Percentiles rank a stretch among this genome's conserved stretches.
phyloP scores from a whole-genome alignment of 768 basidiomycete species.

The Thelephora ganbajun region DNA sequence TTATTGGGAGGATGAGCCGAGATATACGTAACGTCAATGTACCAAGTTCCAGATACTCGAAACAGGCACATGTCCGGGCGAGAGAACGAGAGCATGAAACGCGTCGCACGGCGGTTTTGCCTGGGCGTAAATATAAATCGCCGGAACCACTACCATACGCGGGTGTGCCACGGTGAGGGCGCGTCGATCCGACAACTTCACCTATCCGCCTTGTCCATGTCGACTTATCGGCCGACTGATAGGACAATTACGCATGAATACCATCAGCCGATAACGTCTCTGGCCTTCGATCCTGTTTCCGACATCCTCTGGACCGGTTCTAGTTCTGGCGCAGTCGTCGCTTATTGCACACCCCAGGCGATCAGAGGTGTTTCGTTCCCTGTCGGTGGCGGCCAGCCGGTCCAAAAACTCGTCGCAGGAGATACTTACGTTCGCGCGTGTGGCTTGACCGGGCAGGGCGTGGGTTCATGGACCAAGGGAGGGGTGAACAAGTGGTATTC shows the following conservation, averaged over 20 bases:
- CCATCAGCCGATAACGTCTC: conserved; percentile 47
- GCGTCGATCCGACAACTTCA: no score
- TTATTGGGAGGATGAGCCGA: no score
- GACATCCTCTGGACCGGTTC: conserved; percentile 84
- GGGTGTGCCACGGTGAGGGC: no score
- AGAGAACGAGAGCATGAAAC: no score
- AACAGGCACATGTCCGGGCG: no score
- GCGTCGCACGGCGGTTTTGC: no score
- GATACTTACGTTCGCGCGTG: conserved; percentile 67
- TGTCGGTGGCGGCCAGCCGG: conserved; percentile 51
- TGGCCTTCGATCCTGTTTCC: conserved; percentile 84
- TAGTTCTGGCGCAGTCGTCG: conserved; percentile 52
- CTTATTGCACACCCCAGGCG: conserved; percentile 50
- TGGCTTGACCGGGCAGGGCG: conserved; percentile 41
- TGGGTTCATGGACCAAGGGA: conserved; percentile 76
- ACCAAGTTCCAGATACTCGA: no score
- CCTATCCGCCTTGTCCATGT: background rate
- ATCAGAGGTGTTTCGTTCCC: conserved; percentile 61
- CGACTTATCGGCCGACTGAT: background rate
- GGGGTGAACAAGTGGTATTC: conserved; percentile 76
- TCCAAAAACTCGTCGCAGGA: conserved; percentile 63
- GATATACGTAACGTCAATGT: no score
- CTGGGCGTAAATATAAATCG: no score
- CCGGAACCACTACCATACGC: no score
- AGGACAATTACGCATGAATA: conserved; percentile 2